Evolutionary conservation across 306 rosid species (phyloP), one percentile per base, ranked within the genome.

Genomic region (Cucumis hystrix): DNA sequence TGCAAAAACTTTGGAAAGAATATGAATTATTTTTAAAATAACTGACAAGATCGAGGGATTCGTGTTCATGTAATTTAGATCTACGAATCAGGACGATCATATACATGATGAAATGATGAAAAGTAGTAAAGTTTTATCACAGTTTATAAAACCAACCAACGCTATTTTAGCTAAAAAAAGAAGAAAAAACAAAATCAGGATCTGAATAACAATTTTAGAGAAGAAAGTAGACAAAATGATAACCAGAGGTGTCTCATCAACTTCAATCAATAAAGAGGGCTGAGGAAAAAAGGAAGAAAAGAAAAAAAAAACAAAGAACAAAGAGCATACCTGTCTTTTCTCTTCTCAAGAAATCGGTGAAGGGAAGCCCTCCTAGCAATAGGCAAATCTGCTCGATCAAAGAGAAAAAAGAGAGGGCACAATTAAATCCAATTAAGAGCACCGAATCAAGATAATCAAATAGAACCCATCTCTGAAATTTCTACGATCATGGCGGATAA

Each of bases 291-390:
- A 52, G 52, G 30, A 28, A 6, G 6, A 52, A 52, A 1, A 5
- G 14, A 52, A 14, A 8, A 12, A 23, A 25, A 8, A 23, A 0
- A 37, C 6, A 37, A 18, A 35, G 9, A 41, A 58, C 8, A 10
- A 52, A 49, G 9, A 0, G 7, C 11, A 70, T 77, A 94, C 98
- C 98, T 92, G 64, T 95, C 97, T 86, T 95, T 95, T 23, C 97
- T 90, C 83, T 95, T 95, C 86, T 86, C 92, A 67, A 92, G 85
- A 81, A 95, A 95, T 74, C 93, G 90, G n/a, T 90, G 88, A 54
- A 95, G 98, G 13, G 98, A 92, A 67, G 87, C 86, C 84, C 96
- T 87, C 82, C 97, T 92, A 49, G 93, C 96, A 59, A 90, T 86
- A 18, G 95, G 89, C 86, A 91, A 76, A 75, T 94, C 96, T 90